Evolutionary conservation across 371 early-diverging fungal species (phyloP).

Genomic region (Mucor racemosus): DNA sequence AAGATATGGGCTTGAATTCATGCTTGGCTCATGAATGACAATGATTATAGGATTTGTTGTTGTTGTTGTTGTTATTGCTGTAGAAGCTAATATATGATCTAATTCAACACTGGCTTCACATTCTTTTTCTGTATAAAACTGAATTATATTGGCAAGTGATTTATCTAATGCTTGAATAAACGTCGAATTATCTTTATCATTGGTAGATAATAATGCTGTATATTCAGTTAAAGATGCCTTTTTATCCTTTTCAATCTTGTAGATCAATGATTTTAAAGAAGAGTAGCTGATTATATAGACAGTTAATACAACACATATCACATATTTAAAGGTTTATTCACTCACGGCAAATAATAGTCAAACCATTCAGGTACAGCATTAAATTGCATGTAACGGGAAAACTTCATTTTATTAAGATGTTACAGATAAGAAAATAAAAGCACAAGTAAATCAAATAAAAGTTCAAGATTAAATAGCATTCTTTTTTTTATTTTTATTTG

Average conservation of each 20-base stretch:
- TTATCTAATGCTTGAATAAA: not conserved
- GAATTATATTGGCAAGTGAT: not conserved
- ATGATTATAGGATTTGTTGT: not conserved
- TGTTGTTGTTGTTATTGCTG: not conserved
- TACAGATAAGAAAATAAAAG: not conserved
- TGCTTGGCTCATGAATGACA: not conserved
- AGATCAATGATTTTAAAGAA: slow-evolving; percentile 1
- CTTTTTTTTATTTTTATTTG: not conserved
- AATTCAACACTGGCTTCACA: slow-evolving; percentile 5
- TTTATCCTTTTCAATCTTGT: slow-evolving; percentile 2
- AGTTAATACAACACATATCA: not conserved
- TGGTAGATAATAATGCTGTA: not conserved
- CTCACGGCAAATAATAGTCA: slow-evolving; percentile 73
- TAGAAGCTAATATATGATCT: not conserved
- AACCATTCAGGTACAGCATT: slow-evolving; percentile 58
- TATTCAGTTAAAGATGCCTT: slow-evolving; percentile 1
- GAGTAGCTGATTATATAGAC: not conserved
- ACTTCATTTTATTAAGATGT: slow-evolving; percentile 1
- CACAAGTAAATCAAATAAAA: not conserved
- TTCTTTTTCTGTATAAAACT: slow-evolving; percentile 18
- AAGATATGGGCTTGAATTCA: not conserved
- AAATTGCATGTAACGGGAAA: slow-evolving; percentile 79
- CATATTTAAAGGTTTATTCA: too few species aligned
- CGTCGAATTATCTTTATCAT: not conserved
- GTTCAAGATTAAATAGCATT: not conserved